Evolutionary conservation across 805 yeast species (phyloP).

Genomic region (Blastobotrys robertii): DNA sequence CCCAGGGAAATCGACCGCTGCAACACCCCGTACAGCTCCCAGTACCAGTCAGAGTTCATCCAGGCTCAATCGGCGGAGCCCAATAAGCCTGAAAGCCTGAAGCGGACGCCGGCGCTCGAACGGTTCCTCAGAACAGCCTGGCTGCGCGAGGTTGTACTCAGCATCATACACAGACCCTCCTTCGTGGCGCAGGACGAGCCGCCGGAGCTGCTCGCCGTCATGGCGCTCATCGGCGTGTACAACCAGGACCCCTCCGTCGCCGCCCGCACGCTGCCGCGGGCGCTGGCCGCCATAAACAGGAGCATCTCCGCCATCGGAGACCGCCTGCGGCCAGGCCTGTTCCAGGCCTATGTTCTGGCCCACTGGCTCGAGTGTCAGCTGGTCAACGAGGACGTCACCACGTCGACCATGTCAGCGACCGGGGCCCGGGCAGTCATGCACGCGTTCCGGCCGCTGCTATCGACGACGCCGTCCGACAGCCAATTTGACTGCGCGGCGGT

Average conservation of each 20-base stretch:
- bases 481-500: background rate
- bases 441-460: background rate
- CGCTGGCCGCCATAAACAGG: background rate
- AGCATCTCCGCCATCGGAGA: no score
- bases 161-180: conserved; percentile 22
- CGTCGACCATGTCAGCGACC: conserved; percentile 4
- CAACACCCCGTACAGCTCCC: background rate
- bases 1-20: conserved; percentile 3
- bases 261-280: background rate
- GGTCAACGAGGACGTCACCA: conserved; percentile 8
- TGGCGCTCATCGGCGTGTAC: conserved; percentile 24
- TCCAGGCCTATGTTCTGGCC: conserved; percentile 24
- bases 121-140: no score
- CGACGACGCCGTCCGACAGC: background rate
- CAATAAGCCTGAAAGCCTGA: background rate
- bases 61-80: background rate
- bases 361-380: conserved; percentile 21
- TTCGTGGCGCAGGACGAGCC: conserved; percentile 20
- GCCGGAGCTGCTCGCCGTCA: conserved; percentile 19
- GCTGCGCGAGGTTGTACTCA: conserved; percentile 6
- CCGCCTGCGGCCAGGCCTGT: background rate
- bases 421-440: background rate
- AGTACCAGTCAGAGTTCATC: conserved; percentile 5
- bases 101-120: background rate
- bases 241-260: background rate